Conservation (phyloP, 148 eudicot genomes). For the Rhododendron kiyosumense region DNA sequence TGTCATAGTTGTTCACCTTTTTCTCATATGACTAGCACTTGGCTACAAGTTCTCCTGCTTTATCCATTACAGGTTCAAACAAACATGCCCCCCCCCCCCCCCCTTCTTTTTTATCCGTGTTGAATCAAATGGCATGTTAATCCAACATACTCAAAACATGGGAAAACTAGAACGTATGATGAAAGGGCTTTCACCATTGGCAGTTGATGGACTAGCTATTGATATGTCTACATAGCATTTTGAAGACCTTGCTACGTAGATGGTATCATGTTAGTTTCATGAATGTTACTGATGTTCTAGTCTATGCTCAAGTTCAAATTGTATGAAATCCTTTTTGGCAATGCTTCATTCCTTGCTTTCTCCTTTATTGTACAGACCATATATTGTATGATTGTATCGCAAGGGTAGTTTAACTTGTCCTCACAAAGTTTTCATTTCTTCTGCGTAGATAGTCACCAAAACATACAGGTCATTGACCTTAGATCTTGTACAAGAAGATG, state of each 20-base stretch:
- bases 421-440: conserved; percentile 15
- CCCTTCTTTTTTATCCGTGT: not conserved
- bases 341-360: not conserved
- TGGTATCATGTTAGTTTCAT: not conserved
- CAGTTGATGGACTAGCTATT: not conserved
- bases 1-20: not conserved
- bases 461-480: conserved; percentile 47
- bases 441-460: conserved; percentile 65
- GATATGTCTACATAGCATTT: not conserved
- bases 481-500: conserved; percentile 50
- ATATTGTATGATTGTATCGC: not conserved
- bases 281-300: not conserved
- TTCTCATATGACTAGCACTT: not conserved
- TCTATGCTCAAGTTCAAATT: not conserved
- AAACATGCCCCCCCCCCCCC: no score
- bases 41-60: not conserved
- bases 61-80: not conserved
- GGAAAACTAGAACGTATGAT: not conserved
- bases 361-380: not conserved
- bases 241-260: not conserved
- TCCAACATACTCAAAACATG: not conserved
- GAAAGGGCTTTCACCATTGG: not conserved
- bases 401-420: conserved; percentile 9
- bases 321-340: not conserved
- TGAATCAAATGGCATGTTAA: not conserved